Base-by-base conservation (phyloP, 805 yeast species). In the Maudiozyma bulderi region DNA sequence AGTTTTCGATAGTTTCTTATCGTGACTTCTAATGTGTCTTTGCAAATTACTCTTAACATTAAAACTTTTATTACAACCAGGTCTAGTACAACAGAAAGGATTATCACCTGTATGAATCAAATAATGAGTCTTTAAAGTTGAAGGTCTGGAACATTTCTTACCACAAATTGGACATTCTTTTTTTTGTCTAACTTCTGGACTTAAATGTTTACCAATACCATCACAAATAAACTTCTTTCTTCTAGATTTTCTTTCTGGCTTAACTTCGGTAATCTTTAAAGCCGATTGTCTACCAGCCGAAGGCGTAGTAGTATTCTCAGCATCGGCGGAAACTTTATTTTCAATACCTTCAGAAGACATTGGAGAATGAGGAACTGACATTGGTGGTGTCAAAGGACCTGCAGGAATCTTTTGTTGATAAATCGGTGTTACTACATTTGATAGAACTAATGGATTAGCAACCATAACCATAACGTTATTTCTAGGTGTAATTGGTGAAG, bases 61-160 rank as follows among this genome's bases (percentile, higher is more conserved):
- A 61, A 88, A 88, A 6, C 75, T 56, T 57, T 82, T 80, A 0
- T 77, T 78, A 65, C 96, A 88, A 26, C 75, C 77, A 0, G 68
- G 68, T 79, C 84, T 82, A 10, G 69, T 62, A 62, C 88, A 83
- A 48, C 67, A 67, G 60, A 76, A 82, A 6, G 89, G 89, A 57
- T 81, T 82, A 57, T 81, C 88, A 10, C 89, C 89, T 0, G 88
- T 82, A 63, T 88, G 96, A 6, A 86, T 83, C 54, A 86, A 77
- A 54, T 76, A 72, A 65, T 88, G 96, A 3, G 89, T 87, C 54
- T 81, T 82, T 48, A 87, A 70, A 1, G 93, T 86, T 6, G 89
- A 82, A 8, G 95, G 90, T 58, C 95, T 76, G 57, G 86, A 82
- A 68, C 88, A 88, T 47, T 77, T 80, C 62, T 87, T 86, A 44